These are phyloP conservation scores for Salix udensis DNA, from an alignment of 345 rosid genomes.

Conservation along the genomic window DNA sequence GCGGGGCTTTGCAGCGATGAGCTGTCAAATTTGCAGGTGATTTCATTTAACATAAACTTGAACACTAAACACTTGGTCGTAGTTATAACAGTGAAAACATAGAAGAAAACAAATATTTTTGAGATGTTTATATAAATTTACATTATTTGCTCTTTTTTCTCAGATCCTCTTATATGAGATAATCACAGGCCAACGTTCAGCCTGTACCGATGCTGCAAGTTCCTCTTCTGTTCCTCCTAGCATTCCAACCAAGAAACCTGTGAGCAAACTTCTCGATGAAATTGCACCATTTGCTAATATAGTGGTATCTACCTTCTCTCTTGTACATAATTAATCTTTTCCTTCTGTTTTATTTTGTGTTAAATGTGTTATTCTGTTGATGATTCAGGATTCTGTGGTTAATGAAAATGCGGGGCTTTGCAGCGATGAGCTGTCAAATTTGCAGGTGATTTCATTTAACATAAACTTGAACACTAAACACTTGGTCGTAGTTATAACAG, in stretches of 20 bases:
- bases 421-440: constrained; percentile 35
- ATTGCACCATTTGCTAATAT: constrained; percentile 38
- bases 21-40: constrained; percentile 48
- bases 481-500: neutral
- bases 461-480: constrained; percentile 7
- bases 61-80: constrained; percentile 4
- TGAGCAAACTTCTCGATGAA: constrained; percentile 60
- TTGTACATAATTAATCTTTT: neutral
- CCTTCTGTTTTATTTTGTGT: constrained; percentile 9
- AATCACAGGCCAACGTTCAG: constrained; percentile 68
- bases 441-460: constrained; percentile 41
- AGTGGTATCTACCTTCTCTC: constrained; percentile 31
- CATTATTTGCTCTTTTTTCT: constrained; percentile 2
- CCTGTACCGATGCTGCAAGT: constrained; percentile 64
- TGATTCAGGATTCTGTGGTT: constrained; percentile 40
- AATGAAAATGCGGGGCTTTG: constrained; percentile 28
- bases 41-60: constrained; percentile 1
- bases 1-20: constrained; percentile 32
- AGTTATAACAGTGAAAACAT: neutral
- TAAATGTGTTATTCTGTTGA: constrained; percentile 8
- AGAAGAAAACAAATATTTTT: no score
- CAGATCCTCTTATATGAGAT: constrained; percentile 78
- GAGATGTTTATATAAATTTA: neutral
- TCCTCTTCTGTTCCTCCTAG: constrained; percentile 76
- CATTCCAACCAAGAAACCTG: constrained; percentile 53